These are phyloP conservation scores for Amaranthus hypochondriacus DNA, from an alignment of 148 eudicot species.

Conservation along the genomic window DNA sequence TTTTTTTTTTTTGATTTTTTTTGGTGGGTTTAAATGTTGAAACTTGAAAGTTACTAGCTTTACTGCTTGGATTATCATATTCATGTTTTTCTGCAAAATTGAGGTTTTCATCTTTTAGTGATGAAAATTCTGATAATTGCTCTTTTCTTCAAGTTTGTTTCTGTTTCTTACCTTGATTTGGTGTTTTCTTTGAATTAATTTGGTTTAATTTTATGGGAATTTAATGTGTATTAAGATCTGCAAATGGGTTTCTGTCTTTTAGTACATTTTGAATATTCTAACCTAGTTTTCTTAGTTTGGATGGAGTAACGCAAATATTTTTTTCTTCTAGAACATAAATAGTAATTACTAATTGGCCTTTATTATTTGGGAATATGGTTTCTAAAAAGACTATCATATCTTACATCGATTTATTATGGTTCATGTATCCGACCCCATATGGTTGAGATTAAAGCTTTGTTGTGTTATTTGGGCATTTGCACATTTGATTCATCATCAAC, in stretches of 20 bases:
- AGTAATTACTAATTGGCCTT: neutral
- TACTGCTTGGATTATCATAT: neutral
- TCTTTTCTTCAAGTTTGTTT: neutral
- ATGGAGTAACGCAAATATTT: neutral
- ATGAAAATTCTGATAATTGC: constrained; percentile 1
- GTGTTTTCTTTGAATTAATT: neutral
- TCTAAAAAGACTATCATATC: neutral
- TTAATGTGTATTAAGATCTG: constrained; percentile 21
- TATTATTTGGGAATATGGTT: constrained; percentile 10
- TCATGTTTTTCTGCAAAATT: neutral
- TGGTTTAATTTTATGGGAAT: neutral
- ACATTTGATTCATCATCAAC: no score
- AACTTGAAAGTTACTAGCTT: neutral
- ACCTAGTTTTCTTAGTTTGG: neutral
- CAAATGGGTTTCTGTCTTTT: constrained; percentile 2
- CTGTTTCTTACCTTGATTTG: neutral
- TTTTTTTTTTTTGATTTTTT: neutral
- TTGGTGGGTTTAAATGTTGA: constrained; percentile 7
- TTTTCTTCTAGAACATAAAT: neutral
- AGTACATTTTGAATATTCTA: neutral
- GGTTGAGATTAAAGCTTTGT: no score
- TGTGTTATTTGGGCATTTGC: no score
- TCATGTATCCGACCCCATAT: neutral
- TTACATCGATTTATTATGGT: constrained; percentile 3
- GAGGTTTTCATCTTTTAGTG: constrained; percentile 6